Evolutionary conservation across 2,329 filamentous ascomycete genomes (phyloP).

Genomic region (Xylariaceae sp.): DNA sequence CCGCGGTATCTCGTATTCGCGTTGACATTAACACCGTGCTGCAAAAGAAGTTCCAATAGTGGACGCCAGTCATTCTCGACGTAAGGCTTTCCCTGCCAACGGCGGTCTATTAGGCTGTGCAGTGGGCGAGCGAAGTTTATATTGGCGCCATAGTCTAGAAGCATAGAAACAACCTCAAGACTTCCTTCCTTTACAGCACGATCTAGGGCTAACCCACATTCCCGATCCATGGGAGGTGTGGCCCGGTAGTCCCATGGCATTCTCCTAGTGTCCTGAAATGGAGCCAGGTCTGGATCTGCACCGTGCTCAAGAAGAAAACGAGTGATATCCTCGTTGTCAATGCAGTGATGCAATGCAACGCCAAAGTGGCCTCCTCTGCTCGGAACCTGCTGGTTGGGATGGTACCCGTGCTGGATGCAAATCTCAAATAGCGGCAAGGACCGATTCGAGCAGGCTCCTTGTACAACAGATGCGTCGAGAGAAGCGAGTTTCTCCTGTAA

Average conservation of each 20-base stretch:
- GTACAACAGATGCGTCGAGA: background rate
- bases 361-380: background rate
- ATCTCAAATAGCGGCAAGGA: background rate
- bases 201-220: background rate
- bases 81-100: background rate
- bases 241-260: background rate
- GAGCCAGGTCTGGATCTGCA: background rate
- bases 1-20: background rate
- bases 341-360: background rate
- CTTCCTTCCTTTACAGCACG: background rate
- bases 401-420: background rate
- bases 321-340: background rate
- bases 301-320: background rate
- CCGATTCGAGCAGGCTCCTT: background rate
- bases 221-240: background rate
- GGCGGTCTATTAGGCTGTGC: background rate
- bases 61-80: background rate
- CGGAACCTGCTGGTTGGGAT: constrained; percentile 1
- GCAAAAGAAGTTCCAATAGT: background rate
- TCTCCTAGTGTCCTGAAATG: background rate
- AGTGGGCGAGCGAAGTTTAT: background rate
- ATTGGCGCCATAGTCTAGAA: background rate
- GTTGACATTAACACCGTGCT: background rate
- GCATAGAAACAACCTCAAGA: background rate
- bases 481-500: background rate